phyloP scores from a whole-genome alignment of 495 filamentous ascomycete species.

The Podospora bellae-mahoneyi region DNA sequence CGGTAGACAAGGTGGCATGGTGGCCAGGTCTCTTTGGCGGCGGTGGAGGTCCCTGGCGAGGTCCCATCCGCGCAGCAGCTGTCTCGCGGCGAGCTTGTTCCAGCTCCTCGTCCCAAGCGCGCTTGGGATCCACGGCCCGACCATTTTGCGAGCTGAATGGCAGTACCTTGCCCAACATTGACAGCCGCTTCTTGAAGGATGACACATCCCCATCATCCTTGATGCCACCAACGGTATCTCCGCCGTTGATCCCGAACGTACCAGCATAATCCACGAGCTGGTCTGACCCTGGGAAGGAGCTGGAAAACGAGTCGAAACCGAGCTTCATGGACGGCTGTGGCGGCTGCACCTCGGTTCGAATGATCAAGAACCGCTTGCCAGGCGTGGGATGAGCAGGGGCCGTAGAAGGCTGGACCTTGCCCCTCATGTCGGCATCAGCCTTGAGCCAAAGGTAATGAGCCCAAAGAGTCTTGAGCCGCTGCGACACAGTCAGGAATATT shows the following conservation, averaged over 20 bases:
- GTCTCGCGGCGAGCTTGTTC: constrained; percentile 45
- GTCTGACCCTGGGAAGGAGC: constrained; percentile 14
- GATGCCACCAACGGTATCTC: not conserved
- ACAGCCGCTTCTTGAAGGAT: constrained; percentile 62
- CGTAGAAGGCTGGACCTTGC: constrained; percentile 63
- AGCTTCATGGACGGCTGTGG: constrained; percentile 46
- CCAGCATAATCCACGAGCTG: constrained; percentile 17
- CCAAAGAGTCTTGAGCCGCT: constrained; percentile 71
- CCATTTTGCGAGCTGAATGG: constrained; percentile 43
- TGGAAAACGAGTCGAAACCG: constrained; percentile 41
- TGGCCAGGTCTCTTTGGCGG: constrained; percentile 27
- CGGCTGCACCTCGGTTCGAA: constrained; percentile 73
- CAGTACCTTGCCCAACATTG: constrained; percentile 65
- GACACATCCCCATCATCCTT: constrained; percentile 18
- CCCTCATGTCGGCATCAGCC: constrained; percentile 56
- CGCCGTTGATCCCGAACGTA: constrained; percentile 10
- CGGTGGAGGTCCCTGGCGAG: constrained; percentile 28
- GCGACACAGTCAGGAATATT: constrained; percentile 68
- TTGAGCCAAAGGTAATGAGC: constrained; percentile 73
- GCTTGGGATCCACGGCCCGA: constrained; percentile 16
- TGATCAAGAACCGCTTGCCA: constrained; percentile 86
- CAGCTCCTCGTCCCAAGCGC: constrained; percentile 40
- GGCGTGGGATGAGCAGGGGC: constrained; percentile 84
- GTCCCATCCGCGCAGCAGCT: constrained; percentile 26
- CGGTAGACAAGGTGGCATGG: constrained; percentile 32